Conservation (phyloP, 2,329 filamentous ascomycete species). For the Cladosporium sp. region DNA sequence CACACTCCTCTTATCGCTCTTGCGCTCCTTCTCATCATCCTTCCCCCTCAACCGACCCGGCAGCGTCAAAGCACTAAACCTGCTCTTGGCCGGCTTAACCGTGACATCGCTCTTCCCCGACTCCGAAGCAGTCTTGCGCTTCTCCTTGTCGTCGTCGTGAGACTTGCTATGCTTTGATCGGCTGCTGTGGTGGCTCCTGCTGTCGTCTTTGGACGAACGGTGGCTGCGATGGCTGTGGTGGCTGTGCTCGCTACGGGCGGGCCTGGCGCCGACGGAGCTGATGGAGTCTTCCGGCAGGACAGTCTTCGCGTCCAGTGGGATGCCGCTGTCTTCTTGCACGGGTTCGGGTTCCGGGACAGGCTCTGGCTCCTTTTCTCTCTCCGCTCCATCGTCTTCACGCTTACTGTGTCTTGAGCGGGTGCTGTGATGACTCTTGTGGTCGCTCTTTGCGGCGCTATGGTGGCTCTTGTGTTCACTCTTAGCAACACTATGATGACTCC, state of each 20-base stretch:
- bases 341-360: not conserved
- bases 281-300: conserved; percentile 8
- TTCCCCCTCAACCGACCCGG: conserved; percentile 20
- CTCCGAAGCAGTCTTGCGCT: conserved; percentile 16
- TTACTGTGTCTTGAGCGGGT: conserved; percentile 5
- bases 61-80: conserved; percentile 29
- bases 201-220: not conserved
- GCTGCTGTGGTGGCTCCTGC: not conserved
- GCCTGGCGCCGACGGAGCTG: conserved; percentile 6
- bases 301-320: not conserved
- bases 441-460: not conserved
- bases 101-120: conserved; percentile 22
- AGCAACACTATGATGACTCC: not conserved
- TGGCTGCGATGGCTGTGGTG: conserved; percentile 4
- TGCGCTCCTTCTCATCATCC: conserved; percentile 26
- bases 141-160: conserved; percentile 14
- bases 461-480: not conserved
- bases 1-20: conserved; percentile 34
- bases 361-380: not conserved
- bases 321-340: not conserved
- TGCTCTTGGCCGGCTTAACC: conserved; percentile 20
- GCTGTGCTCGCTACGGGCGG: not conserved
- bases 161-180: conserved; percentile 11
- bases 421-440: not conserved
- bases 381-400: conserved; percentile 1